Base-by-base conservation (phyloP, 192 early-diverging fungal genomes). In the Podila clonocystis region DNA sequence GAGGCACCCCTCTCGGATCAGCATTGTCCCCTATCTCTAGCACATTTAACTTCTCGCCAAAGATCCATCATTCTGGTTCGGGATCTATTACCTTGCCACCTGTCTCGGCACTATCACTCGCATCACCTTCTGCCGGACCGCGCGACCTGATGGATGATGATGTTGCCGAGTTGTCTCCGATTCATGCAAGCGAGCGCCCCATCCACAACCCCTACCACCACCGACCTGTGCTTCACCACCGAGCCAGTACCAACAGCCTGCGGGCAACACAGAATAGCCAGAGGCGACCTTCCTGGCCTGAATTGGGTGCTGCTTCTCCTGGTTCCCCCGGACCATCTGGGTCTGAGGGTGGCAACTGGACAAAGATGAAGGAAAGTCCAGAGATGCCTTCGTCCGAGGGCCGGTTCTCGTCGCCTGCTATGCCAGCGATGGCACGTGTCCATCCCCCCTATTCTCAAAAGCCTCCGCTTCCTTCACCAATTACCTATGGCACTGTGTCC, bases 251-350 rank as follows among this genome's bases (percentile, higher is more conserved):
- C 52, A 55, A 55, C 11, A 55, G 52, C 24, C 19, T 55, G n/a
- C 20, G 8, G 52, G 52, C 52, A 55, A 55, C 52, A 11, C 4
- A 6, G n/a, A n/a, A 26, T 55, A 55, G 5, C 24, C n/a, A 55
- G n/a, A 55, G 52, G 24, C 52, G 52, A 22, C 52, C 52, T 9
- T 55, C 52, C 24, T 55, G 52, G 52, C 52, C 52, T 55, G 52
- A 55, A 26, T 9, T 24, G n/a, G 5, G n/a, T 4, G 8, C 17
- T 55, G n/a, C 0, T 6, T 55, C 24, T 55, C 24, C 52, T 6
- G 17, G 41, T 4, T 45, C 41, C 41, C 41, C 41, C 17, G 41
- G 41, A 2, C 41, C 41, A 45, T 45, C 41, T 2, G 41, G 1
- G 4, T 45, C 41, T 15, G 41, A 55, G 5, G 52, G 52, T 24